These are phyloP conservation scores for Capsicum rhomboideum DNA, from an alignment of 257 asterid genomes.

Conservation along the genomic window DNA sequence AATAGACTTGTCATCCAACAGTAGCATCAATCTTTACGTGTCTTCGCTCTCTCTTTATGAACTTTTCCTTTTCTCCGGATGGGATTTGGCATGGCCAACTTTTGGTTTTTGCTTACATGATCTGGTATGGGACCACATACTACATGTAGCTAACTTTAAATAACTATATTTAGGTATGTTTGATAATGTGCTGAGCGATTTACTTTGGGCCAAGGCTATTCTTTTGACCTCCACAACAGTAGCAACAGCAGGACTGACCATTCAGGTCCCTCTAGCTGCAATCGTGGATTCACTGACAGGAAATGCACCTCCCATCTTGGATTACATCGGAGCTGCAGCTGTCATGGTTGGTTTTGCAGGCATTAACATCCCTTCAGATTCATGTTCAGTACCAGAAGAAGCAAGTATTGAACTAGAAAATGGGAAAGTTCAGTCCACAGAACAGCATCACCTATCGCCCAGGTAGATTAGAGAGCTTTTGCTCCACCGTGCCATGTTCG, in stretches of 20 bases:
- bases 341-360: slow-evolving; percentile 81
- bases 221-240: slow-evolving; percentile 90
- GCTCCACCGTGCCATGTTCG: neutral
- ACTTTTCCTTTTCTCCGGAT: neutral
- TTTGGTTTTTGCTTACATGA: neutral
- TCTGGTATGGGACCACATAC: neutral
- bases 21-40: neutral
- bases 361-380: slow-evolving; percentile 57
- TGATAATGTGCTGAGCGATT: slow-evolving; percentile 92
- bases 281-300: slow-evolving; percentile 69
- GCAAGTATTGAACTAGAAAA: slow-evolving; percentile 38
- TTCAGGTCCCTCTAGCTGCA: slow-evolving; percentile 93
- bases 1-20: neutral
- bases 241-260: slow-evolving; percentile 94
- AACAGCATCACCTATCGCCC: slow-evolving; percentile 13
- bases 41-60: neutral
- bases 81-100: neutral
- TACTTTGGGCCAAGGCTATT: slow-evolving; percentile 95
- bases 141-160: neutral
- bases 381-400: slow-evolving; percentile 32
- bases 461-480: neutral
- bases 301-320: slow-evolving; percentile 50
- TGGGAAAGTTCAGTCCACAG: slow-evolving; percentile 15
- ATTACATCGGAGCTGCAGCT: slow-evolving; percentile 73
- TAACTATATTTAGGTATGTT: slow-evolving; percentile 50